Conservation (phyloP, 208 protist genomes). For the Leishmania amazonensis region DNA sequence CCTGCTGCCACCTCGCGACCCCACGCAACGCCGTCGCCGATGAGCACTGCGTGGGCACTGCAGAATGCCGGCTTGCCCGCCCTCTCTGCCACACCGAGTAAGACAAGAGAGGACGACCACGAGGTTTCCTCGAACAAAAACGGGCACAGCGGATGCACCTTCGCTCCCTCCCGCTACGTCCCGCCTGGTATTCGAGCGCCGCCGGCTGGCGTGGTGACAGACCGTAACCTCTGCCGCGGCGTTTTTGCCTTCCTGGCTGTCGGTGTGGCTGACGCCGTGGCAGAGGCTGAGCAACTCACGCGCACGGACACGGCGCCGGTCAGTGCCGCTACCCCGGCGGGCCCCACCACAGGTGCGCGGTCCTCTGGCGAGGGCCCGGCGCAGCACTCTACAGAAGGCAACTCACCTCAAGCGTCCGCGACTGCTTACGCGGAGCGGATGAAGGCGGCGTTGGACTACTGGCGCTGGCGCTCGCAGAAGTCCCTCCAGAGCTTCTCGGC, state of each 20-base stretch:
- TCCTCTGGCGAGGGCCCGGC: neutral
- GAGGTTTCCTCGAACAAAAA: neutral
- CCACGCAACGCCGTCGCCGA: neutral
- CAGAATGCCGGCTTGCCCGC: slow-evolving; percentile 7
- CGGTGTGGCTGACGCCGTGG: slow-evolving; percentile 9
- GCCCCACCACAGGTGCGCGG: neutral
- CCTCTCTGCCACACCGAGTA: slow-evolving; percentile 4
- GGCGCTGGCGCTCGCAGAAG: slow-evolving; percentile 8
- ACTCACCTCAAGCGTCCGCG: neutral
- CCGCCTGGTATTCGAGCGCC: slow-evolving; percentile 51
- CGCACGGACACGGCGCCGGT: neutral
- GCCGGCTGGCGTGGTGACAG: slow-evolving; percentile 70
- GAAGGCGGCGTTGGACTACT: slow-evolving; percentile 15
- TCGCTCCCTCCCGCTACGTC: slow-evolving; percentile 31
- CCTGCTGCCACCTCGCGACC: neutral
- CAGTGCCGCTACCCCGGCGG: neutral
- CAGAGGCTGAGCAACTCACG: neutral
- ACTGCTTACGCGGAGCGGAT: neutral
- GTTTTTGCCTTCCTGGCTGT: slow-evolving; percentile 62
- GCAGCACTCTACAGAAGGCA: neutral
- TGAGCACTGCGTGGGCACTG: slow-evolving; percentile 11
- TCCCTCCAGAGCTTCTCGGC: neutral
- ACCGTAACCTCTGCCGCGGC: slow-evolving; percentile 70
- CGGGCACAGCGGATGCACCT: slow-evolving; percentile 3
- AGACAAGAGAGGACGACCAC: neutral